Percentiles rank a stretch among this genome's conserved stretches.
phyloP scores from a whole-genome alignment of 1,284 basidiomycete species.

The Fomes fomentarius region DNA sequence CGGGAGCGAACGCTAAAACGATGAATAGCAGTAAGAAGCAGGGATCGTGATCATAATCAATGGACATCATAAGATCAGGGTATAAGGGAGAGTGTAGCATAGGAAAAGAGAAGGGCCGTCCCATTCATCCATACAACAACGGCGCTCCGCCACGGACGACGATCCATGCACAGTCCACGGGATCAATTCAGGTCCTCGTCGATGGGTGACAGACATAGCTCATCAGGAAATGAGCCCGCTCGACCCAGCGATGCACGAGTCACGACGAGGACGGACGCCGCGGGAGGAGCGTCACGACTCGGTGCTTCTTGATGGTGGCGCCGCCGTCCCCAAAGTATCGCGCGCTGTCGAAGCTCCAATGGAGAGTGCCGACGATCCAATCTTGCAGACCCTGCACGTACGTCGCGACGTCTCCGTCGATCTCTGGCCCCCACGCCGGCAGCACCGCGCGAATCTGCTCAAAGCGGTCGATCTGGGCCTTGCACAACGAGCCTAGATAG shows the following conservation, averaged over 20 bases:
- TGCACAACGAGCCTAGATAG: conserved; percentile 33
- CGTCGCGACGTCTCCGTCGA: conserved; percentile 32
- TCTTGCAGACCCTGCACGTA: conserved; percentile 35
- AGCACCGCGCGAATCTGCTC: conserved; percentile 25
- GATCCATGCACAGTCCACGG: too few relatives aligned
- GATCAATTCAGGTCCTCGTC: background rate
- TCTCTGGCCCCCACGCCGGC: conserved; percentile 34
- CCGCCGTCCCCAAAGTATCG: conserved; percentile 38
- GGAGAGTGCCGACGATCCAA: conserved; percentile 37
- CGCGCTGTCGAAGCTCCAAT: conserved; percentile 37
- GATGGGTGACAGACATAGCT: conserved; percentile 5
- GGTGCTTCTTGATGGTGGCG: conserved; percentile 30
- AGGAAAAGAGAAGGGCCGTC: too few relatives aligned
- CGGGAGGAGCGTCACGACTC: conserved; percentile 33
- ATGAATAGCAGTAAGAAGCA: too few relatives aligned
- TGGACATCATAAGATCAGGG: too few relatives aligned
- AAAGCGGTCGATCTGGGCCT: conserved; percentile 30
- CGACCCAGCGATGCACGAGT: background rate
- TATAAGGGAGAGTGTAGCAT: too few relatives aligned
- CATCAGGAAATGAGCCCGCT: conserved; percentile 4
- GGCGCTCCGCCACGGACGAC: too few relatives aligned
- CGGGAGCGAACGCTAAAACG: too few relatives aligned
- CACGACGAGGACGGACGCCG: conserved; percentile 4
- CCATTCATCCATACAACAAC: too few relatives aligned
- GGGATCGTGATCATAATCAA: too few relatives aligned